phyloP scores from a whole-genome alignment of 176 grass and related monocot genomes.

The Tillandsia leiboldiana region DNA sequence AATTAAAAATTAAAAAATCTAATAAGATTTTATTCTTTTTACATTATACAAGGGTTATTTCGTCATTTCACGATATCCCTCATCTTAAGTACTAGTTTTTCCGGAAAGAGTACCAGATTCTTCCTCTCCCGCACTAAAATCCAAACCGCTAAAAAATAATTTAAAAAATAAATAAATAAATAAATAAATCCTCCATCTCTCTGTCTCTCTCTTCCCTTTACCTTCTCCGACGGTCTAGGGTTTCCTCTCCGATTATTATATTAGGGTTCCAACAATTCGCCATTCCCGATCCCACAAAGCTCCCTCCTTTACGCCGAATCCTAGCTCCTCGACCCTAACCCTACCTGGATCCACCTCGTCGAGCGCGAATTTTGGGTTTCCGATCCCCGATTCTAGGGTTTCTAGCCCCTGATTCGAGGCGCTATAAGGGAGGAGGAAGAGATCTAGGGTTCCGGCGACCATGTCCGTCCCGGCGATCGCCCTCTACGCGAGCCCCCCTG shows the following conservation, averaged over 20 bases:
- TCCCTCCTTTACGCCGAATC: background rate
- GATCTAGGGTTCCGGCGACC: slow-evolving; percentile 6
- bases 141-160: background rate
- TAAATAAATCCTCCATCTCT: background rate
- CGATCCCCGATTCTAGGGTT: background rate
- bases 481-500: slow-evolving; percentile 40
- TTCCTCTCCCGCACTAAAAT: background rate
- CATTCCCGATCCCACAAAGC: background rate
- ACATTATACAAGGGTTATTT: background rate
- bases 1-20: too few species aligned
- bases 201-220: background rate
- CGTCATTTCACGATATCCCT: background rate
- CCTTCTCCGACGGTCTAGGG: background rate
- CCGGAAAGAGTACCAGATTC: background rate
- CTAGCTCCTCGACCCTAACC: background rate
- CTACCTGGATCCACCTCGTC: background rate
- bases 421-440: background rate
- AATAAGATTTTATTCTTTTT: too few species aligned
- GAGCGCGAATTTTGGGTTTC: background rate
- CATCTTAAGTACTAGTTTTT: background rate
- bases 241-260: background rate
- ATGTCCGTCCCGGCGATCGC: slow-evolving; percentile 70
- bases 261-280: background rate
- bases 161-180: background rate
- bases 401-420: background rate